Percentiles rank a stretch among this genome's conserved stretches.
Conservation (phyloP, 371 early-diverging fungal species). For the Zopfochytrium polystomum region DNA sequence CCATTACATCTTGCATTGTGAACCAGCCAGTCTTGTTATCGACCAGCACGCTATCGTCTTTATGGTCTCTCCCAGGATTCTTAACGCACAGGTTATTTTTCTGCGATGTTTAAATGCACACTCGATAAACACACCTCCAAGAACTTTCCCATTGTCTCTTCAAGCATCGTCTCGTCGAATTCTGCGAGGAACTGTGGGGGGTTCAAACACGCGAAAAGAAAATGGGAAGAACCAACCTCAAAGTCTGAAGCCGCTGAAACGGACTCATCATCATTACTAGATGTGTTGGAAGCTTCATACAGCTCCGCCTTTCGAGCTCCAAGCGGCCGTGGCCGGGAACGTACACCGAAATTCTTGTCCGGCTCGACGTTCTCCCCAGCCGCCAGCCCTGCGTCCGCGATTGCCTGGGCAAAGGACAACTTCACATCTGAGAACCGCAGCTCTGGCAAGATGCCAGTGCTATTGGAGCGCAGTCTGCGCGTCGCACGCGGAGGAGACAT, state of each 20-base stretch:
- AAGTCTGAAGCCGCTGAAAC: conserved; percentile 3
- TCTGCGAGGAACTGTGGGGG: conserved; percentile 12
- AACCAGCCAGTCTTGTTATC: conserved; percentile 34
- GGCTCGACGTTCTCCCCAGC: too few relatives aligned
- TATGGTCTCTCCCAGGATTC: conserved; percentile 3
- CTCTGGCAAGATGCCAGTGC: conserved; percentile 20
- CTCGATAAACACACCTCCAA: too few relatives aligned
- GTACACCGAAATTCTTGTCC: too few relatives aligned
- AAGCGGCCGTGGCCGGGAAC: too few relatives aligned
- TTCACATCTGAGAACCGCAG: conserved; percentile 6
- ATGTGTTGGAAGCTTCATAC: too few relatives aligned
- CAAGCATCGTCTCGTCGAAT: conserved; percentile 11
- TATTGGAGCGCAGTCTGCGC: conserved; percentile 31
- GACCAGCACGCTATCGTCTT: neutral
- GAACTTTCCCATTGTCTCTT: conserved; percentile 17
- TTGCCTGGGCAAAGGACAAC: too few relatives aligned
- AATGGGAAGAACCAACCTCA: neutral
- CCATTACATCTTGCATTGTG: conserved; percentile 51
- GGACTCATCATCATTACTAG: neutral
- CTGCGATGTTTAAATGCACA: too few relatives aligned
- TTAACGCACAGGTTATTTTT: too few relatives aligned
- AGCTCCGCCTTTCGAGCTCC: too few relatives aligned
- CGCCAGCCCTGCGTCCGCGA: too few relatives aligned
- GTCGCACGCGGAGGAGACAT: too few relatives aligned
- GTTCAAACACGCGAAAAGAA: neutral